Percentiles rank a stretch among this genome's conserved stretches.
phyloP scores from a whole-genome alignment of 768 basidiomycete genomes.

The Boletus eberwhitei region DNA sequence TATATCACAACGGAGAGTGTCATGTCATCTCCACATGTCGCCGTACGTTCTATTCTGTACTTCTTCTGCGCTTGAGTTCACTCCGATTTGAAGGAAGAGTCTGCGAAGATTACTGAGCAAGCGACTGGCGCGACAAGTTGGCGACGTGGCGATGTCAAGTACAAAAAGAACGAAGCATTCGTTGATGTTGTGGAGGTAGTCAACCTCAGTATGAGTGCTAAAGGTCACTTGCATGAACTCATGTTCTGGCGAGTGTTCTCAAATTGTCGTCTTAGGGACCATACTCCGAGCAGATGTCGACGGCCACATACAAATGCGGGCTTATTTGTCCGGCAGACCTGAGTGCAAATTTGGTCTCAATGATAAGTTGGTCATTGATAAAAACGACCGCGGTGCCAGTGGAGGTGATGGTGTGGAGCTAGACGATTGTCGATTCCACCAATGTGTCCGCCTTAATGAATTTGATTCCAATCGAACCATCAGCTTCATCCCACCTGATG shows the following conservation, averaged over 20 bases:
- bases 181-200: conserved; percentile 99
- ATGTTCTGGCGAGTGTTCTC: neutral
- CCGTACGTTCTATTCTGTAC: conserved; percentile 45
- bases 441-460: conserved; percentile 92
- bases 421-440: conserved; percentile 98
- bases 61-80: conserved; percentile 1
- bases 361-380: conserved; percentile 96
- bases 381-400: conserved; percentile 55
- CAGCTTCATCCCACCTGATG: conserved; percentile 96
- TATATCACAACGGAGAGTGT: conserved; percentile 99
- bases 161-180: conserved; percentile 99
- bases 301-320: conserved; percentile 97
- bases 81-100: conserved; percentile 70
- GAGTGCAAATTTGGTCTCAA: conserved; percentile 99
- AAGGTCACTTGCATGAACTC: conserved; percentile 44
- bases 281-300: conserved; percentile 95
- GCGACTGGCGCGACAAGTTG: conserved; percentile 97
- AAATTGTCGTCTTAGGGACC: conserved; percentile 51
- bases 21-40: conserved; percentile 78
- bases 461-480: conserved; percentile 94
- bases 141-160: conserved; percentile 93
- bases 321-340: conserved; percentile 93
- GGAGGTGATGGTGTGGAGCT: conserved; percentile 79
- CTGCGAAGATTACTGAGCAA: conserved; percentile 94
- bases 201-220: conserved; percentile 95